A percentile compares a stretch with the other conserved stretches of the same genome.
phyloP scores from a whole-genome alignment of 179 eudicot species.

The Dionaea muscipula region DNA sequence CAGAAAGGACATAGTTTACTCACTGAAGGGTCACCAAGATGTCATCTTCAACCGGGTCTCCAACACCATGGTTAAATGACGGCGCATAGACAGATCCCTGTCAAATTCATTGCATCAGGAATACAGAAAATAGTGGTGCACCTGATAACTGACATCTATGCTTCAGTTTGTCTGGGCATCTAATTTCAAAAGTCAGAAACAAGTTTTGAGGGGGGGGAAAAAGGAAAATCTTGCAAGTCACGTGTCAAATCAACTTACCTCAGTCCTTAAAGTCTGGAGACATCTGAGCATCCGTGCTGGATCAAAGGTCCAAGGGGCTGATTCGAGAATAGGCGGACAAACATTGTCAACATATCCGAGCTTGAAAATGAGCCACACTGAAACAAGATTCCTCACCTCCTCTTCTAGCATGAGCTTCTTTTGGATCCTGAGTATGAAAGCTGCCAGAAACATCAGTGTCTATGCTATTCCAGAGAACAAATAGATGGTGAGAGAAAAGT shows the following conservation, averaged over 20 bases:
- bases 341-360: slow-evolving; percentile 9
- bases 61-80: slow-evolving; percentile 94
- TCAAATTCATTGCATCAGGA: background rate
- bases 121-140: background rate
- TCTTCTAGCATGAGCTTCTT: slow-evolving; percentile 99
- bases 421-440: slow-evolving; percentile 45
- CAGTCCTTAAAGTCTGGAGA: slow-evolving; percentile 49
- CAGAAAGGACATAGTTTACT: slow-evolving; percentile 17
- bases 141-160: background rate
- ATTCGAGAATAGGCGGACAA: slow-evolving; percentile 18
- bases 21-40: slow-evolving; percentile 74
- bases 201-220: no score
- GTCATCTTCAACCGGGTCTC: slow-evolving; percentile 93
- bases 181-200: no score
- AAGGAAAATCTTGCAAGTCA: no score
- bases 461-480: background rate
- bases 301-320: slow-evolving; percentile 98
- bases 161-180: no score
- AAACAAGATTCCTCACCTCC: slow-evolving; percentile 54
- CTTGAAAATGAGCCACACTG: slow-evolving; percentile 8
- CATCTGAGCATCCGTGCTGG: slow-evolving; percentile 62
- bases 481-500: background rate
- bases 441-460: background rate
- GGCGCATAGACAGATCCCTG: slow-evolving; percentile 92
- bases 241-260: slow-evolving; percentile 32